Evolutionary conservation across 768 basidiomycete species (phyloP), one percentile per base, ranked within the genome.

Genomic region (Lanmaoa rubissima): DNA sequence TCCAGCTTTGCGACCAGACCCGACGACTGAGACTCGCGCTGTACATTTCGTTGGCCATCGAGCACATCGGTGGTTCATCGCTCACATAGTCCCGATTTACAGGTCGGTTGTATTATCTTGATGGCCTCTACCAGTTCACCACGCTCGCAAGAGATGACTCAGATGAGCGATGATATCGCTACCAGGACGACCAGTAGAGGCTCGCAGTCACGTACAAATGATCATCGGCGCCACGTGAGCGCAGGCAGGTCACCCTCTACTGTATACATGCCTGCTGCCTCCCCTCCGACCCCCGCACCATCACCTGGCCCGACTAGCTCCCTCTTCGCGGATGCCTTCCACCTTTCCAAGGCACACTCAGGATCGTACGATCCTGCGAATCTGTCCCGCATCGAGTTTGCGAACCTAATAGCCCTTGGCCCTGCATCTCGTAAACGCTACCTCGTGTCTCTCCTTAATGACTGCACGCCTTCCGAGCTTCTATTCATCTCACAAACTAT

Each of bases 401-500:
- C 72, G 14, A 62, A 54, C 54, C 48, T 69, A 50, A 58, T 61
- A 17, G 59, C 75, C 32, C 70, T 74, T 5, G 75, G 77, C 19
- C 73, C 78, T 2, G 56, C 70, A 7, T 66, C 75, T 12, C 78
- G 85, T n/a, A 76, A 77, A 59, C 77, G 79, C 59, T 81, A 81
- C 57, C 78, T 88, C 26, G 60, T 75, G 1, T 72, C 78, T 8
- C 66, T 87, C 49, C 73, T 87, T 10, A 66, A 71, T 51, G 78
- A 80, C 39, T 85, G 84, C 67, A 81, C 80, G 0, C 81, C 80
- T 7, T 73, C 78, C 0, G 87, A 90, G 61, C 78, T 88, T n/a
- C 72, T 82, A 9, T 87, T 82, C 73, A 76, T 90, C 61, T 86
- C 86, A 0, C 77, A 81, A 6, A 80, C 78, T n/a, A 81, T 89